Percentiles rank a stretch among this genome's conserved stretches.
Evolutionary conservation across 345 rosid genomes (phyloP).

Genomic region (Streptanthus diversifolius): DNA sequence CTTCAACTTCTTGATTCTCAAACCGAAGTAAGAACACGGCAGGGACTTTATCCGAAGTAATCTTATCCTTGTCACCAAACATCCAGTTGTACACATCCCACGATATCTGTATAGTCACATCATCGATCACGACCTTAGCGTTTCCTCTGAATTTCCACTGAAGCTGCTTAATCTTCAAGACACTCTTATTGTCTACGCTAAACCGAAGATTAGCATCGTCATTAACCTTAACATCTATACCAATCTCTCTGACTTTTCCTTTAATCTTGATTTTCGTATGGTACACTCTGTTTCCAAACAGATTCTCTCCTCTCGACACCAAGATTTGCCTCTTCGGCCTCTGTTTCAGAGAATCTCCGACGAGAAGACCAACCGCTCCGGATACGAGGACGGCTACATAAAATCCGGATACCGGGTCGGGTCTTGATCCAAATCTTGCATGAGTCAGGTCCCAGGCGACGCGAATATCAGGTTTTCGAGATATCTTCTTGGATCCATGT

Average conservation of each 20-base stretch:
- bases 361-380: slow-evolving; percentile 55
- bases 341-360: slow-evolving; percentile 60
- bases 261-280: slow-evolving; percentile 60
- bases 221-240: slow-evolving; percentile 51
- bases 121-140: slow-evolving; percentile 63
- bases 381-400: slow-evolving; percentile 62
- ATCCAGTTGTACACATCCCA: slow-evolving; percentile 96
- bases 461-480: slow-evolving; percentile 33
- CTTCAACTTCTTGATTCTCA: slow-evolving; percentile 42
- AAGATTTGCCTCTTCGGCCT: slow-evolving; percentile 40
- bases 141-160: slow-evolving; percentile 93
- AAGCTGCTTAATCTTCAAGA: slow-evolving; percentile 59
- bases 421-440: slow-evolving; percentile 69
- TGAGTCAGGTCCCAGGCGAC: slow-evolving; percentile 69
- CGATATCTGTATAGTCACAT: slow-evolving; percentile 60
- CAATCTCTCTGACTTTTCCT: slow-evolving; percentile 50
- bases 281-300: slow-evolving; percentile 60
- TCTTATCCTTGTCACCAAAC: slow-evolving; percentile 35
- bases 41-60: slow-evolving; percentile 31
- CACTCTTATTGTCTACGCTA: slow-evolving; percentile 50
- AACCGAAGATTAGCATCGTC: slow-evolving; percentile 41
- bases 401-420: slow-evolving; percentile 72
- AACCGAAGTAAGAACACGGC: slow-evolving; percentile 78
- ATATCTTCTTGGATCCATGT: slow-evolving; percentile 56
- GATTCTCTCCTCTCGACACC: slow-evolving; percentile 64